Base-by-base conservation (phyloP, 441 rosid genomes). In the Hura crepitans region DNA sequence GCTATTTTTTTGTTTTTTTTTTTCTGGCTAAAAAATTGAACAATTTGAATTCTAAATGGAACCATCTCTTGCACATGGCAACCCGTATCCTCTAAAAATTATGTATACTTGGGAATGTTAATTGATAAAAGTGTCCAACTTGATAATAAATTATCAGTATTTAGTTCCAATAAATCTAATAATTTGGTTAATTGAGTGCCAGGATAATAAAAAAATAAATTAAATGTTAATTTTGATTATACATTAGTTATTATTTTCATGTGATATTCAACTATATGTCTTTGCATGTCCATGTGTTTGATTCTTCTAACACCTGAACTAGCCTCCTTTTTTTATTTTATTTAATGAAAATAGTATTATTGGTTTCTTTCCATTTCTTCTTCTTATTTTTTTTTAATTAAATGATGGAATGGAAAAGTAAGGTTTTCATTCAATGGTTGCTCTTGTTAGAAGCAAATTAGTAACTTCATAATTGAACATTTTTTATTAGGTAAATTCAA, bases 151-250 rank as follows among this genome's bases (percentile, higher is more conserved):
- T 46, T 58, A 6, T 35, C 28, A 43, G 65, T 43, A n/a, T 53
- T 46, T 66, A 33, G 20, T 20, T 5, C 17, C 11, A 0, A 25
- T 37, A 47, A 42, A 42, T 70, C 30, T 61, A 67, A 53, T 68
- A 61, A 67, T 66, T 53, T 49, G 58, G 66, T 66, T 59, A 66
- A 66, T 72, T 66, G 67, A 50, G 39, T 54, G 39, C 61, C 68
- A 50, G 37, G 22, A 17, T 30, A 56, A 20, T 25, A 37, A 37
- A 3, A 6, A 18, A 23, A 70, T n/a, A 71, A 64, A 55, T 30
- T 9, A 46, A 65, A 22, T 1, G 10, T 33, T 45, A 54, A 6
- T 33, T 46, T 27, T 46, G 31, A 57, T 45, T 9, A 15, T 17
- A 8, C 18, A 57, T 58, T 30, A 42, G 8, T 65, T 37, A 35